These are phyloP conservation scores for Collybiopsis luxurians DNA, from an alignment of 768 basidiomycete genomes.

Conservation along the genomic window DNA sequence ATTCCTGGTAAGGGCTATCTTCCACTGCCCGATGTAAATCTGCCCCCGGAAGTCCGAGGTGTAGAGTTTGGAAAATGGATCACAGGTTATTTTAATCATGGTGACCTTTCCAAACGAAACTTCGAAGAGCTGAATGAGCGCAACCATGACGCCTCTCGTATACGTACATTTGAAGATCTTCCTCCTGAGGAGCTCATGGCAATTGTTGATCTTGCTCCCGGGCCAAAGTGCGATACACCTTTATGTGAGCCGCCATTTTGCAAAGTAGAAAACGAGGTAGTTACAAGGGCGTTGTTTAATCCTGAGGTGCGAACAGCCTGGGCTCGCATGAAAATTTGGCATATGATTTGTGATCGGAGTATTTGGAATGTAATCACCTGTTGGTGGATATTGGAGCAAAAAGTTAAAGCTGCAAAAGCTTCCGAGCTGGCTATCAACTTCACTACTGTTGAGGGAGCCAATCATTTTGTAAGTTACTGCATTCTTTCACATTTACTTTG, in stretches of 20 bases:
- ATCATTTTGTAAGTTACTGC: slow-evolving; percentile 23
- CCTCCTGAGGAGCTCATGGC: slow-evolving; percentile 7
- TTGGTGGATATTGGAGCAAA: slow-evolving; percentile 19
- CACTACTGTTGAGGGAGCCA: slow-evolving; percentile 12
- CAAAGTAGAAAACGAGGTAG: not conserved
- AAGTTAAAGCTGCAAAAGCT: slow-evolving; percentile 3
- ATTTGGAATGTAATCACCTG: slow-evolving; percentile 12
- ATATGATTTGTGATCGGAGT: slow-evolving; percentile 11
- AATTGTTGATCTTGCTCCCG: slow-evolving; percentile 12
- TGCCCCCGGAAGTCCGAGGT: slow-evolving; percentile 15
- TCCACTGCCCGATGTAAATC: slow-evolving; percentile 21
- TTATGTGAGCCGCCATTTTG: slow-evolving; percentile 7
- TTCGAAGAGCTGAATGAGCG: slow-evolving; percentile 8
- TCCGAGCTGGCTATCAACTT: slow-evolving; percentile 13
- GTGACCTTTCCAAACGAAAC: slow-evolving; percentile 13
- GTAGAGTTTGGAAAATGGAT: slow-evolving; percentile 22
- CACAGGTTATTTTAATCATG: slow-evolving; percentile 14
- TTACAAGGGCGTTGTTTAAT: slow-evolving; percentile 14
- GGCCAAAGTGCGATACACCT: slow-evolving; percentile 13
- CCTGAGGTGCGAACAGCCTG: slow-evolving; percentile 8
- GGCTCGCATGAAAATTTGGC: slow-evolving; percentile 12
- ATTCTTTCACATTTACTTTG: not conserved
- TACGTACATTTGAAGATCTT: slow-evolving; percentile 9
- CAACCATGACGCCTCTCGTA: not conserved
- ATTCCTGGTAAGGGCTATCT: slow-evolving; percentile 15